Conservation (phyloP, 2,329 filamentous ascomycete genomes). For the Aureobasidium vineae region DNA sequence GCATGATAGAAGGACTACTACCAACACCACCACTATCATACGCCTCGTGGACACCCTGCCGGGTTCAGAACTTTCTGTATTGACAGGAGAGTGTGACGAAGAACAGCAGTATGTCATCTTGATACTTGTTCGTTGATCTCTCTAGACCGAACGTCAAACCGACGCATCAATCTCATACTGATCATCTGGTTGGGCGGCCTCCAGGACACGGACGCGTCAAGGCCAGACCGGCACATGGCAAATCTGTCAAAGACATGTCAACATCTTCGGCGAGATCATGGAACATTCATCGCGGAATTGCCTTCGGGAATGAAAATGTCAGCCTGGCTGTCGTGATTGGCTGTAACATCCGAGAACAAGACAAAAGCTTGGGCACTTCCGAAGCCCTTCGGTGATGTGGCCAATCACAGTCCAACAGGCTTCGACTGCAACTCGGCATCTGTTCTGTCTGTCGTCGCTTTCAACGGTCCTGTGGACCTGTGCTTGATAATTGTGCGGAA, state of each 20-base stretch:
- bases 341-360: not conserved
- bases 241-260: conserved; percentile 13
- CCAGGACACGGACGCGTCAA: conserved; percentile 5
- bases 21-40: no score
- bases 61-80: no score
- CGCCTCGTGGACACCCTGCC: not conserved
- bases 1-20: no score
- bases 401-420: not conserved
- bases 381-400: not conserved
- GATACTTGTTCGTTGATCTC: not conserved
- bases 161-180: not conserved
- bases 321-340: not conserved
- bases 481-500: conserved; percentile 22
- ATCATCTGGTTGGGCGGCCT: not conserved
- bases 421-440: conserved; percentile 10
- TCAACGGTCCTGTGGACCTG: conserved; percentile 7
- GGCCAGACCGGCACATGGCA: conserved; percentile 6
- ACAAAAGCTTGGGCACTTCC: conserved; percentile 4
- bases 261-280: conserved; percentile 13
- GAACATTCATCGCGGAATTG: conserved; percentile 18
- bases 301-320: conserved; percentile 1
- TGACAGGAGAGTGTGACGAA: not conserved
- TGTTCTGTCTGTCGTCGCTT: not conserved
- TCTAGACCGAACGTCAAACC: not conserved
- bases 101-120: not conserved